phyloP scores from a whole-genome alignment of 2,329 filamentous ascomycete genomes.

The Zopfia rhizophila region DNA sequence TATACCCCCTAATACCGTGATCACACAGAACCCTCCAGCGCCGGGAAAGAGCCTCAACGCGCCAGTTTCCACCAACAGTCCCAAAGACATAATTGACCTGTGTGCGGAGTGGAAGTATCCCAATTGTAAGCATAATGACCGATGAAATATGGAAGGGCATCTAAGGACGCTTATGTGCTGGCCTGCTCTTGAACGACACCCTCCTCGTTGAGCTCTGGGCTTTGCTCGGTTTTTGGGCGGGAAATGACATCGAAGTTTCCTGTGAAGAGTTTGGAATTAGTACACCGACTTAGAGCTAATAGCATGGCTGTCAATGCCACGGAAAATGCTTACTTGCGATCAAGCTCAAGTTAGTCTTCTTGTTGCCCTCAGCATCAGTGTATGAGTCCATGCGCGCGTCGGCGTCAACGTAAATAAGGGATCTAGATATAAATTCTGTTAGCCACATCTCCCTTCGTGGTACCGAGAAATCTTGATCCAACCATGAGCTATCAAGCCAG shows the following conservation, averaged over 20 bases:
- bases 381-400: conserved; percentile 73
- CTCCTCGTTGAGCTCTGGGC: conserved; percentile 41
- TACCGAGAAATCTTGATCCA: not conserved
- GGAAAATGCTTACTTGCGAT: conserved; percentile 75
- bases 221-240: conserved; percentile 35
- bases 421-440: conserved; percentile 59
- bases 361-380: conserved; percentile 76
- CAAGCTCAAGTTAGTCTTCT: conserved; percentile 72
- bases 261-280: conserved; percentile 19
- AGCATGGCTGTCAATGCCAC: not conserved
- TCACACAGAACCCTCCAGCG: conserved; percentile 17
- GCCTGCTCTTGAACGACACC: conserved; percentile 44
- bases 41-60: conserved; percentile 10
- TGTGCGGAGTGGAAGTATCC: too few relatives aligned
- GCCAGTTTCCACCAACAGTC: conserved; percentile 10
- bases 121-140: conserved; percentile 11
- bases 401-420: conserved; percentile 84
- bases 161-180: conserved; percentile 24
- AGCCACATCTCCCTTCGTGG: not conserved
- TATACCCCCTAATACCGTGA: not conserved
- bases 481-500: not conserved
- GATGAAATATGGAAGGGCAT: conserved; percentile 2
- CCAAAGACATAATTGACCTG: too few relatives aligned
- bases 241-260: conserved; percentile 48
- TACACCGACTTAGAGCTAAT: too few relatives aligned